Conservation (phyloP, 805 yeast genomes). For the Jamesozyma rosinii region DNA sequence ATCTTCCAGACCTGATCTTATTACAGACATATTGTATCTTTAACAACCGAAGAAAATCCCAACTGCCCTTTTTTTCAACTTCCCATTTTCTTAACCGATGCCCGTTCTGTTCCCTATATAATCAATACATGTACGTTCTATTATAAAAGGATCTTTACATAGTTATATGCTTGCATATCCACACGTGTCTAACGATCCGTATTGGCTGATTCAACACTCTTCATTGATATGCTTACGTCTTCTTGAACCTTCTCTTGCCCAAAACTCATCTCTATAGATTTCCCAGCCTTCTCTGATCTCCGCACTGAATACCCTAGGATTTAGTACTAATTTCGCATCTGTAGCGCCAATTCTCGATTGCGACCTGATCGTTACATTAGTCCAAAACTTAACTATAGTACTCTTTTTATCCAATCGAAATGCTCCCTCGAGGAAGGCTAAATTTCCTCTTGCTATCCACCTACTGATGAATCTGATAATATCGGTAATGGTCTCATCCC, state of each 20-base stretch:
- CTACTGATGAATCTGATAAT: constrained; percentile 26
- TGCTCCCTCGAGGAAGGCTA: constrained; percentile 11
- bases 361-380: constrained; percentile 25
- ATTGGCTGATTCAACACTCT: neutral
- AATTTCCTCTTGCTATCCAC: constrained; percentile 15
- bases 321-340: constrained; percentile 71
- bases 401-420: constrained; percentile 10
- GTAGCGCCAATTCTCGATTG: constrained; percentile 65
- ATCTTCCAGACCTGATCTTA: too few relatives aligned
- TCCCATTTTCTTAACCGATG: too few relatives aligned
- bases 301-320: constrained; percentile 72
- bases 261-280: constrained; percentile 81
- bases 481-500: constrained; percentile 33
- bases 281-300: constrained; percentile 93
- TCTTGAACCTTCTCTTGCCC: constrained; percentile 75
- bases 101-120: too few relatives aligned
- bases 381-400: constrained; percentile 18
- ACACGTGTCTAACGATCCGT: neutral
- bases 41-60: too few relatives aligned
- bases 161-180: neutral
- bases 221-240: constrained; percentile 22
- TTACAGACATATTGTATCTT: too few relatives aligned
- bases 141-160: neutral
- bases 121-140: neutral
- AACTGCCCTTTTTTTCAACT: too few relatives aligned